Conservation (phyloP, 768 basidiomycete genomes). For the Gautieria morchelliformis region DNA sequence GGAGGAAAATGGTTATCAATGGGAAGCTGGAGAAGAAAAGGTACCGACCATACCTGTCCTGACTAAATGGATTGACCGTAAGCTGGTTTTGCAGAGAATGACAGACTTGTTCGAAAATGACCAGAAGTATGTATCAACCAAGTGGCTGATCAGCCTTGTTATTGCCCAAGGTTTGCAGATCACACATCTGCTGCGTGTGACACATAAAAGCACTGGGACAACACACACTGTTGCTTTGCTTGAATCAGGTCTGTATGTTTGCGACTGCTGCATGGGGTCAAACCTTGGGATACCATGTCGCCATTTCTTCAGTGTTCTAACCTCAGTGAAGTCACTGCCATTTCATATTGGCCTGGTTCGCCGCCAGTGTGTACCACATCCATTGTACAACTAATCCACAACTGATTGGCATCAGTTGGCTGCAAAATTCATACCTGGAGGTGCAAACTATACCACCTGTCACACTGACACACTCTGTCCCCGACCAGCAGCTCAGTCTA, state of each 20-base stretch:
- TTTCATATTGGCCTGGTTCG: constrained; percentile 22
- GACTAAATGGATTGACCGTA: too few species aligned
- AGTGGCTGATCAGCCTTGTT: constrained; percentile 19
- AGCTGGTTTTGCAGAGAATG: not conserved
- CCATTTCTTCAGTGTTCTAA: constrained; percentile 23
- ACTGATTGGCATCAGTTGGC: not conserved
- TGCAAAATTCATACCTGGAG: not conserved
- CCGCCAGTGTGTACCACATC: constrained; percentile 12
- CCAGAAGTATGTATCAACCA: constrained; percentile 18
- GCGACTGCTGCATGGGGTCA: constrained; percentile 27
- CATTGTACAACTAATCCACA: not conserved
- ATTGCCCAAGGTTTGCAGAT: constrained; percentile 14
- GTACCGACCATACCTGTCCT: too few species aligned
- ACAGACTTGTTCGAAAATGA: constrained; percentile 23
- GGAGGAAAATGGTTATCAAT: not conserved
- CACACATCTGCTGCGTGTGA: constrained; percentile 18
- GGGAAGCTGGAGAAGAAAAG: constrained; percentile 8
- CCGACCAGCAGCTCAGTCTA: not conserved
- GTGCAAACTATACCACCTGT: not conserved
- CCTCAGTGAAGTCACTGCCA: constrained; percentile 12
- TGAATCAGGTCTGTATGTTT: constrained; percentile 18
- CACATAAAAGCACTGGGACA: constrained; percentile 12
- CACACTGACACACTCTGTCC: not conserved
- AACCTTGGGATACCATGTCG: constrained; percentile 26
- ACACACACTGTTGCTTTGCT: constrained; percentile 22